Evolutionary conservation across 1,284 basidiomycete species (phyloP).

Genomic region (Cryptococcus jaspeensis): DNA sequence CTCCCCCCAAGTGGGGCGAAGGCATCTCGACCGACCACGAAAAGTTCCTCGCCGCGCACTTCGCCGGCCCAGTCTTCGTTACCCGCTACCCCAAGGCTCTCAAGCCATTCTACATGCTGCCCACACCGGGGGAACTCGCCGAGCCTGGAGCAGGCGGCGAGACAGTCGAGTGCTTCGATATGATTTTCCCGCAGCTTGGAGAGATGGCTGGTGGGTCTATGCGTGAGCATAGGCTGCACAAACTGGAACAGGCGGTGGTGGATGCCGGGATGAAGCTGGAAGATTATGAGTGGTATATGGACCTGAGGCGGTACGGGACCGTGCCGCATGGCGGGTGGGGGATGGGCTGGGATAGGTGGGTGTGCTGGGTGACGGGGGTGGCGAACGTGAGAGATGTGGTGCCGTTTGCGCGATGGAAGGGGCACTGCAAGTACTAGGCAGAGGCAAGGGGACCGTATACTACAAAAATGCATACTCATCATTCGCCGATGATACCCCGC

Average conservation of each 20-base stretch:
- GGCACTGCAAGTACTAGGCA: constrained; percentile 54
- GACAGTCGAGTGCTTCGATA: constrained; percentile 80
- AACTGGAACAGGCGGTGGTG: constrained; percentile 60
- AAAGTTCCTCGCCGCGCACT: constrained; percentile 72
- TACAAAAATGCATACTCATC: too few relatives aligned
- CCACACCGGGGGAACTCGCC: constrained; percentile 13
- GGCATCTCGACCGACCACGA: constrained; percentile 87
- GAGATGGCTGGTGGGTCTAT: constrained; percentile 91
- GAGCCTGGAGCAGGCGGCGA: constrained; percentile 19
- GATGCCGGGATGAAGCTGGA: constrained; percentile 57
- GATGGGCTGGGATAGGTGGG: constrained; percentile 83
- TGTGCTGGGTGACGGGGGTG: constrained; percentile 78
- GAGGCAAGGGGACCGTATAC: not conserved
- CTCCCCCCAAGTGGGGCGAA: constrained; percentile 65
- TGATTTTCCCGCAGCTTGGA: constrained; percentile 82
- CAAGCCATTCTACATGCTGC: constrained; percentile 98
- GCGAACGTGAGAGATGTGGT: constrained; percentile 86
- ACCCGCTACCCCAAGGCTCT: constrained; percentile 77
- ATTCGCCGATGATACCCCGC: too few relatives aligned
- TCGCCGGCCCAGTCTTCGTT: constrained; percentile 79
- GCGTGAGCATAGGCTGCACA: constrained; percentile 73
- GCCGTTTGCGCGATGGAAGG: constrained; percentile 84
- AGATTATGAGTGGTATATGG: constrained; percentile 80
- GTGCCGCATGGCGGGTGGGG: constrained; percentile 90
- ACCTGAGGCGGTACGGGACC: constrained; percentile 73